Evolutionary conservation across 257 asterid genomes (phyloP), one percentile per base, ranked within the genome.

Genomic region (Galeopsis tetrahit): DNA sequence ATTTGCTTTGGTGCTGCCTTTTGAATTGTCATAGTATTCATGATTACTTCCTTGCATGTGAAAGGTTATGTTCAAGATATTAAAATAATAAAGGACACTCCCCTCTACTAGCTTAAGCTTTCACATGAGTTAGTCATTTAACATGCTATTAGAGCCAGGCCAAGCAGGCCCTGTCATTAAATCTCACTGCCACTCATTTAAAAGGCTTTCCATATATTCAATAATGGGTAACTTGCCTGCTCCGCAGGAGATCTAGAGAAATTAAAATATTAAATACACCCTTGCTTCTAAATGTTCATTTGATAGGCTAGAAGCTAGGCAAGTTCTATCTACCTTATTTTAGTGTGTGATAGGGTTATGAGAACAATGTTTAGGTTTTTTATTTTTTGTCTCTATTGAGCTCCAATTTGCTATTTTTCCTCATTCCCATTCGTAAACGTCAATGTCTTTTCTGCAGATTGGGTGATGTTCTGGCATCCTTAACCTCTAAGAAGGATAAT

Each of bases 391-490:
- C 66, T 62, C 68, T 63, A 62, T 70, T 66, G 76, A 48, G 69
- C 57, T 62, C 60, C 21, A 10, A 62, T 66, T 44, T 48, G 35
- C 70, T 40, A 61, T 65, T 64, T 70, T 75, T 39, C 69, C 68
- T 70, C 48, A 44, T 32, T 72, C 28, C 69, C 61, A 62, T 76
- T 63, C 38, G 33, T 73, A 9, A 60, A 69, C 62, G 14, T 77
- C 73, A 17, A 60, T 80, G 69, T 70, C 80, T 78, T 76, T 34
- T 77, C 68, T 88, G 87, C 94, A 95, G 99, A 77, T 82, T 95
- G 86, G 97, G 98, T 78, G 98, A 95, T 88, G 99, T 95, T 78
- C 79, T 95, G 91, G 85, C 92, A 73, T 89, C 97, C 78, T 78
- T 95, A 77, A 82, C 94, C 53, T 86, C 98, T 35, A 83, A 84